These are phyloP conservation scores for Fusarium tuaranense DNA, from an alignment of 2,329 filamentous ascomycete species.

Conservation along the genomic window DNA sequence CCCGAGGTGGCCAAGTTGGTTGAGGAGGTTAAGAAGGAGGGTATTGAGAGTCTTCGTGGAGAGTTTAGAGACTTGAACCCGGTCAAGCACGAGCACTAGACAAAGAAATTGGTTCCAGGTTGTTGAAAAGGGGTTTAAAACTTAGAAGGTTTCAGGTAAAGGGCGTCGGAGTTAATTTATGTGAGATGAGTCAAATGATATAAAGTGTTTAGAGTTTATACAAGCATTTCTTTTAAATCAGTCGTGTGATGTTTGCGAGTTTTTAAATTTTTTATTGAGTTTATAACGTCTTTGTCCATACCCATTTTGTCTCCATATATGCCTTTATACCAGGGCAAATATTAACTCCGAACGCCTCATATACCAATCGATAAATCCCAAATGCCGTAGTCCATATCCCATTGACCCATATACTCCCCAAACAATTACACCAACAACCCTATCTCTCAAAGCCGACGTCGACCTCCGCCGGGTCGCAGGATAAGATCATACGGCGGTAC, in stretches of 20 bases:
- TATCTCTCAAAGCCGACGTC: neutral
- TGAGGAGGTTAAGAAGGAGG: slow-evolving; percentile 44
- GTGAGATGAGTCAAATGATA: slow-evolving; percentile 13
- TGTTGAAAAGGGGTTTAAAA: slow-evolving; percentile 7
- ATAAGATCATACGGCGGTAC: slow-evolving; percentile 24
- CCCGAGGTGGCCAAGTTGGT: slow-evolving; percentile 50
- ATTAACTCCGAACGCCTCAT: neutral
- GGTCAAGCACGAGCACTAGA: slow-evolving; percentile 38
- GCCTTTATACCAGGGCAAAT: neutral
- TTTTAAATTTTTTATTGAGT: neutral
- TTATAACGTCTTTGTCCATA: neutral
- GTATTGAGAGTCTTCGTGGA: slow-evolving; percentile 46
- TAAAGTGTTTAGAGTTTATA: slow-evolving; percentile 17
- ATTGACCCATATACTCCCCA: neutral
- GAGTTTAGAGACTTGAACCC: slow-evolving; percentile 49
- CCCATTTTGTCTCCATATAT: no score
- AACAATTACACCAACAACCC: neutral
- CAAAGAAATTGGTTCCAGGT: neutral
- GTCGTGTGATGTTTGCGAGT: neutral
- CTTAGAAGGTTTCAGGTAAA: slow-evolving; percentile 10
- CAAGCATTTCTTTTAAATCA: slow-evolving; percentile 9
- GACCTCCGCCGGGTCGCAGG: neutral
- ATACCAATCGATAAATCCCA: neutral
- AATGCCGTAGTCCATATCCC: neutral
- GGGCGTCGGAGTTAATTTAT: slow-evolving; percentile 18